These are phyloP conservation scores for Penicillium verrucosum DNA, from an alignment of 2,329 filamentous ascomycete genomes.

Conservation along the genomic window DNA sequence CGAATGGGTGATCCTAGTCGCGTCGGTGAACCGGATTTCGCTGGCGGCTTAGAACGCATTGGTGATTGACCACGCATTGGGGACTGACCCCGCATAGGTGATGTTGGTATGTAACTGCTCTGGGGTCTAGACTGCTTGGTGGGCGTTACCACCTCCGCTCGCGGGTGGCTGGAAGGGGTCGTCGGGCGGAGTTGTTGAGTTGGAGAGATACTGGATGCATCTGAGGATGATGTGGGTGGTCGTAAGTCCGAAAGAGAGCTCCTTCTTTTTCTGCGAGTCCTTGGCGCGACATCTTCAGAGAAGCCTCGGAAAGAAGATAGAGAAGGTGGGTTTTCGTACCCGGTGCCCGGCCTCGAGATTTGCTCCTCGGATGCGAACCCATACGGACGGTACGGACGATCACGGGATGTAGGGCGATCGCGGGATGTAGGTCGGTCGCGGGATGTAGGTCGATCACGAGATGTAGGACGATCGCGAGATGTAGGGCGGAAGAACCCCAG, in stretches of 20 bases:
- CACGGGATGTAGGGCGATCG: constrained; percentile 44
- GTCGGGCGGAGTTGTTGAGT: constrained; percentile 38
- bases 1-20: constrained; percentile 32
- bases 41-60: constrained; percentile 30
- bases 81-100: constrained; percentile 26
- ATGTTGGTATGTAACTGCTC: constrained; percentile 28
- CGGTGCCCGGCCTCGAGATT: constrained; percentile 43
- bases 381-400: constrained; percentile 51
- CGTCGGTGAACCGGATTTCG: constrained; percentile 30
- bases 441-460: constrained; percentile 48
- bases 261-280: constrained; percentile 71
- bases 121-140: constrained; percentile 30
- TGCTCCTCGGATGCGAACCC: constrained; percentile 50
- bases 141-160: constrained; percentile 29
- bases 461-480: constrained; percentile 53
- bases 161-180: constrained; percentile 31
- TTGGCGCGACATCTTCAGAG: constrained; percentile 41
- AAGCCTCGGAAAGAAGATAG: constrained; percentile 54
- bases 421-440: constrained; percentile 48
- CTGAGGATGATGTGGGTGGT: constrained; percentile 59
- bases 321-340: constrained; percentile 46
- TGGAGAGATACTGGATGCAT: constrained; percentile 44
- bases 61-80: constrained; percentile 19
- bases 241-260: constrained; percentile 89
- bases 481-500: constrained; percentile 50